Evolutionary conservation across 164 flowering plant species (phyloP).

Genomic region (Akebia trifoliata): DNA sequence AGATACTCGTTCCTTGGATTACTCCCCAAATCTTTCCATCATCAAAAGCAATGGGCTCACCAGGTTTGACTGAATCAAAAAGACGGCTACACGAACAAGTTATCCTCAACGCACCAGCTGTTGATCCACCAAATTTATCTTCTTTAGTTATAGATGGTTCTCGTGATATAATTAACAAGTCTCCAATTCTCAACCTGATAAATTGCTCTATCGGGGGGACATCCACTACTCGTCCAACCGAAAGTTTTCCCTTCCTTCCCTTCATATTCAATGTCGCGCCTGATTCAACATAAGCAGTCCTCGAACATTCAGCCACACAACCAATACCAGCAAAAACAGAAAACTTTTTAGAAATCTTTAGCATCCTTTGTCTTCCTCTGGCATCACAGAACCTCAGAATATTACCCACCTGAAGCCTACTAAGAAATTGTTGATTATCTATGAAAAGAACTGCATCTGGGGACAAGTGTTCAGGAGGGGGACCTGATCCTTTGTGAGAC

Average conservation of each 20-base stretch:
- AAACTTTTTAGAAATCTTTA: constrained; percentile 36
- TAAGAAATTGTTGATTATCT: constrained; percentile 37
- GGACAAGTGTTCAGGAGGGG: constrained; percentile 51
- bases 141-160: constrained; percentile 29
- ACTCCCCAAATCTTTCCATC: constrained; percentile 67
- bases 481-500: constrained; percentile 35
- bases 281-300: constrained; percentile 45
- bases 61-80: constrained; percentile 67
- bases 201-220: constrained; percentile 51
- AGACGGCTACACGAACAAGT: constrained; percentile 58
- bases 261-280: constrained; percentile 42
- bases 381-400: constrained; percentile 44
- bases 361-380: constrained; percentile 43
- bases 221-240: constrained; percentile 43
- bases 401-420: constrained; percentile 37
- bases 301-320: constrained; percentile 47
- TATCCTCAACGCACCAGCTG: constrained; percentile 34
- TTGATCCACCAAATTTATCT: constrained; percentile 15
- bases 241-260: constrained; percentile 29
- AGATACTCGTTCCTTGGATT: constrained; percentile 52
- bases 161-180: constrained; percentile 48
- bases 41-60: constrained; percentile 65
- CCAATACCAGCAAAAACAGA: constrained; percentile 48
- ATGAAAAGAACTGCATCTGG: constrained; percentile 46
- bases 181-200: constrained; percentile 50